Evolutionary conservation across 352 stramenopile species (phyloP).

Genomic region (Halophytophthora polymorphica): DNA sequence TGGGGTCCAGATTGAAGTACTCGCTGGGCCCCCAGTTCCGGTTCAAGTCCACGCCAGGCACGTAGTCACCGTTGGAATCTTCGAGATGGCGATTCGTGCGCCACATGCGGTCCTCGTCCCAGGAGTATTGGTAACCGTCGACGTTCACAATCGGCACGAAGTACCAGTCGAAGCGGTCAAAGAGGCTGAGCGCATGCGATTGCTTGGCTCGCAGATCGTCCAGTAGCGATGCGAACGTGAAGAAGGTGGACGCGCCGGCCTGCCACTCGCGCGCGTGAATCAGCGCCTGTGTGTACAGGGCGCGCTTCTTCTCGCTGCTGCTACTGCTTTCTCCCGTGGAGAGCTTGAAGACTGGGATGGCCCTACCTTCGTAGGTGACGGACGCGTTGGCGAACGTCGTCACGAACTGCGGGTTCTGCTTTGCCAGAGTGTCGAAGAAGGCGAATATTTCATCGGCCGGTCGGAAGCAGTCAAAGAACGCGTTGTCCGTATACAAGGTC

Average conservation of each 20-base stretch:
- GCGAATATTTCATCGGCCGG: constrained; percentile 54
- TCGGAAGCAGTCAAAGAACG: constrained; percentile 76
- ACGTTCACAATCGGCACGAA: constrained; percentile 80
- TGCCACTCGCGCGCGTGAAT: constrained; percentile 66
- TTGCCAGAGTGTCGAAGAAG: constrained; percentile 51
- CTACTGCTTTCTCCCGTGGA: constrained; percentile 19
- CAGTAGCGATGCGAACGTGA: constrained; percentile 38
- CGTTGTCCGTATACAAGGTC: constrained; percentile 37
- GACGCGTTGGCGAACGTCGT: constrained; percentile 52
- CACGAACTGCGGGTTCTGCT: constrained; percentile 43
- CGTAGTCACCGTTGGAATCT: constrained; percentile 24
- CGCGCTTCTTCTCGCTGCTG: constrained; percentile 24
- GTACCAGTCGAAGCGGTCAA: constrained; percentile 66
- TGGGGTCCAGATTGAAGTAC: constrained; percentile 51
- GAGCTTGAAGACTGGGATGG: constrained; percentile 65
- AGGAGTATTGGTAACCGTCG: constrained; percentile 77
- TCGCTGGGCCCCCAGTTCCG: constrained; percentile 63
- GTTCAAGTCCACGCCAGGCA: constrained; percentile 70
- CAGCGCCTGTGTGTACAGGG: constrained; percentile 60
- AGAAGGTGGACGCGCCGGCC: constrained; percentile 40
- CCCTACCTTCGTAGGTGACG: constrained; percentile 45
- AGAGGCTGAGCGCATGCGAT: constrained; percentile 13
- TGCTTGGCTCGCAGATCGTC: constrained; percentile 32
- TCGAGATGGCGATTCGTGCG: constrained; percentile 51
- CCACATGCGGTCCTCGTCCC: constrained; percentile 60